Percentiles rank a stretch among this genome's conserved stretches.
phyloP scores from a whole-genome alignment of 208 protist species.

The Trypanosoma vivax region DNA sequence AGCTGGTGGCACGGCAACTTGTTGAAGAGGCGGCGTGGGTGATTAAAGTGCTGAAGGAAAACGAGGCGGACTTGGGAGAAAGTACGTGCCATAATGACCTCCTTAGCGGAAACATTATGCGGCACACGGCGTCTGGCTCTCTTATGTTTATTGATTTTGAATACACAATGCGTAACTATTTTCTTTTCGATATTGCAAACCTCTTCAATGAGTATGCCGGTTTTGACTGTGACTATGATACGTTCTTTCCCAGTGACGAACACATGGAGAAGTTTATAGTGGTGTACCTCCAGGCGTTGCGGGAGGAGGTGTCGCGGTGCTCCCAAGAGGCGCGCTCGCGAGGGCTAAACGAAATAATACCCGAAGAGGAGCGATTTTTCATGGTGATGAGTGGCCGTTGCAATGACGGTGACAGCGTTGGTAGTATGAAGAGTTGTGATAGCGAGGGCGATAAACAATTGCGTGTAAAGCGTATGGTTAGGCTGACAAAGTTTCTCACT shows the following conservation, averaged over 20 bases:
- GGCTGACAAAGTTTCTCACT: constrained; percentile 67
- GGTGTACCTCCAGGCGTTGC: constrained; percentile 68
- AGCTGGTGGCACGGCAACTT: constrained; percentile 25
- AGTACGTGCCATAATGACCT: constrained; percentile 89
- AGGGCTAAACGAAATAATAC: constrained; percentile 34
- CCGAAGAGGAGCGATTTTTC: constrained; percentile 47
- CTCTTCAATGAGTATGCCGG: constrained; percentile 91
- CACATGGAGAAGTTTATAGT: constrained; percentile 66
- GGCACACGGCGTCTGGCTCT: constrained; percentile 29
- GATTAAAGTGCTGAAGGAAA: constrained; percentile 24
- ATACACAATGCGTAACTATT: constrained; percentile 82
- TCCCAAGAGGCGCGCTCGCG: constrained; percentile 5
- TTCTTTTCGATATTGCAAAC: constrained; percentile 89
- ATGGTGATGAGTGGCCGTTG: constrained; percentile 10
- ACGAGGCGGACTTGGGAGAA: constrained; percentile 37
- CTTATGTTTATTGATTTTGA: constrained; percentile 93
- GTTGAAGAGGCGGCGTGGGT: constrained; percentile 39
- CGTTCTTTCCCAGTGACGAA: constrained; percentile 71
- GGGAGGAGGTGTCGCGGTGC: constrained; percentile 29
- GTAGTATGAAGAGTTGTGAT: too few relatives aligned
- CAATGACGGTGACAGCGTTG: constrained; percentile 29
- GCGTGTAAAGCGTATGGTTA: constrained; percentile 35
- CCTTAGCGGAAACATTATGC: constrained; percentile 89
- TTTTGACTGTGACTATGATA: constrained; percentile 81
- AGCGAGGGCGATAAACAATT: constrained; percentile 3